Evolutionary conservation across 768 basidiomycete genomes (phyloP), one percentile per base, ranked within the genome.

Genomic region (Auriscalpium vulgare): DNA sequence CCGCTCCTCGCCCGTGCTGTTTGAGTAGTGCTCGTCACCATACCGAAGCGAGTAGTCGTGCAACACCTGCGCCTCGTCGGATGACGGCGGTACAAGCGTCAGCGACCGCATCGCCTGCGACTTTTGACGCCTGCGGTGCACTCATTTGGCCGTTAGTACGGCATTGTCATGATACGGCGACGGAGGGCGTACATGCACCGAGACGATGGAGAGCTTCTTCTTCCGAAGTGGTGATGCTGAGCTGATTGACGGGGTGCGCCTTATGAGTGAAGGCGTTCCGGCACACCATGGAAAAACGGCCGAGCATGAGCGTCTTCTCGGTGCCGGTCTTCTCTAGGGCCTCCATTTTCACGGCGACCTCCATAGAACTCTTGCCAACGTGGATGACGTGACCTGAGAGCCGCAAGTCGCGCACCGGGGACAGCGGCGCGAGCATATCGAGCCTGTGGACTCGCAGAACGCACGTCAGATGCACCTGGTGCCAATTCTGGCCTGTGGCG

Each of bases 201-300:
- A 91, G 82, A 1, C 75, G 68, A 62, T 78, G 79, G 21, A 92
- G 71, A 1, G 74, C 72, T 34, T 76, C 68, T 67, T 92, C 90
- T 62, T 88, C 87, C 3, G 78, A 69, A 0, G 82, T 83, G 16
- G 75, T 70, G 29, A 85, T 73, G 8, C 76, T 68, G 13, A 94
- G 72, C 8, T 79, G 80, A 61, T 87, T 85, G 23, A 93, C 83
- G 9, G 77, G 69, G 38, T 77, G 72, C 0, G 90, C 83, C 51
- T 76, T 78, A 58, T 85, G 81, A 3, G 87, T 87, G 13, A 68
- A 66, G 0, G 85, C 79, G 63, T 91, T 84, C 55, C 89, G 74
- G 65, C 88, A 91, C 8, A 92, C 90, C 90, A 93, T 93, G 0
- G 85, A 85, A 72, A 93, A 93, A n/a, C 90, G 82, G n/a, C 91